phyloP scores from a whole-genome alignment of 495 filamentous ascomycete species.

The Apiosordaria backusii region DNA sequence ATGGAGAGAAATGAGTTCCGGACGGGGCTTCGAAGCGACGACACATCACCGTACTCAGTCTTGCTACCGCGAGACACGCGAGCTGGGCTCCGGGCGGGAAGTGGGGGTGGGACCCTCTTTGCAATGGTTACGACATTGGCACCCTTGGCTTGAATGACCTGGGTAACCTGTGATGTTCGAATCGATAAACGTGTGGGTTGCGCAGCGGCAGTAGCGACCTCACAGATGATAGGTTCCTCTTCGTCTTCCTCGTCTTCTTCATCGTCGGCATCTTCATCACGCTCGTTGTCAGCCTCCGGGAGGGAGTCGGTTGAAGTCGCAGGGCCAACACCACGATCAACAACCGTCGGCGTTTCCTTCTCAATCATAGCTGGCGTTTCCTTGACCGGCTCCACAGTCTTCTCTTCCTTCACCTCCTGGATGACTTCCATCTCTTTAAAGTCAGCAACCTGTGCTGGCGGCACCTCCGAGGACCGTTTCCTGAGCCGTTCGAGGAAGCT shows the following conservation, averaged over 20 bases:
- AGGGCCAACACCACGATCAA: neutral
- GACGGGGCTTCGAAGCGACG: constrained; percentile 31
- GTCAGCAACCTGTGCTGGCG: constrained; percentile 15
- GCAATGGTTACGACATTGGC: constrained; percentile 65
- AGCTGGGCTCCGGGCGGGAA: constrained; percentile 60
- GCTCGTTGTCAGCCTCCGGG: constrained; percentile 23
- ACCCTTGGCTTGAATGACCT: constrained; percentile 49
- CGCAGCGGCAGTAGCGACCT: constrained; percentile 45
- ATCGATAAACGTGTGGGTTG: constrained; percentile 50
- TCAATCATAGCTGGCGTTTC: neutral
- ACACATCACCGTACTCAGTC: constrained; percentile 32
- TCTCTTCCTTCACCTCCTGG: constrained; percentile 9
- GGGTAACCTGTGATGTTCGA: constrained; percentile 43
- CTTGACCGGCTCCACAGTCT: neutral
- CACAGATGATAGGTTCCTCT: constrained; percentile 51
- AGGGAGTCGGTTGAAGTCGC: neutral
- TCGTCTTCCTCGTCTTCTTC: constrained; percentile 47
- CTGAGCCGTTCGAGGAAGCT: constrained; percentile 40
- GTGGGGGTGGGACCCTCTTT: constrained; percentile 62
- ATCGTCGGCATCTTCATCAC: constrained; percentile 40
- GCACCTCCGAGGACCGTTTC: constrained; percentile 22
- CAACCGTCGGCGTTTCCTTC: neutral
- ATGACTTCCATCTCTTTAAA: constrained; percentile 10
- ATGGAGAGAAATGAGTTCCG: constrained; percentile 31
- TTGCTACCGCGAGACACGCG: constrained; percentile 42